phyloP scores from a whole-genome alignment of 106 monocot species.

The Acorus calamus region DNA sequence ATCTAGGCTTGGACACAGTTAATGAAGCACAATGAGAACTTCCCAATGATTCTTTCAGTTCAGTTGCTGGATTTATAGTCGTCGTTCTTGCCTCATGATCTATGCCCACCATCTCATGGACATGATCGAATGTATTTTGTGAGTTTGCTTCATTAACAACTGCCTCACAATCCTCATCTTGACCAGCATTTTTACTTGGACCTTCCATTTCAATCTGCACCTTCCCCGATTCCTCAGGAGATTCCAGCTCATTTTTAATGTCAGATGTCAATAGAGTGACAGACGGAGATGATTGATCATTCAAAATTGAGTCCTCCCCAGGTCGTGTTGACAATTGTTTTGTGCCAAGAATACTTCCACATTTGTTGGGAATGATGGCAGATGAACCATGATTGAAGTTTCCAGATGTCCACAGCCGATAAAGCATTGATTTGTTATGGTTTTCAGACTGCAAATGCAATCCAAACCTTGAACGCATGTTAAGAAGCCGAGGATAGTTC shows the following conservation, averaged over 20 bases:
- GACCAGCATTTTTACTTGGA: conserved; percentile 2
- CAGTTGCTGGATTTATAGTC: neutral
- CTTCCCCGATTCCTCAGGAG: neutral
- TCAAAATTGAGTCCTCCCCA: conserved; percentile 8
- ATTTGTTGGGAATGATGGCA: conserved; percentile 6
- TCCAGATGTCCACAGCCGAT: conserved; percentile 56
- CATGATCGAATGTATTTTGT: neutral
- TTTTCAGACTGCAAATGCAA: conserved; percentile 41
- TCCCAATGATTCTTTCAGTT: conserved; percentile 3
- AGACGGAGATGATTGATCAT: conserved; percentile 1
- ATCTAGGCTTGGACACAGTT: conserved; percentile 7
- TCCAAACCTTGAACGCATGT: conserved; percentile 35
- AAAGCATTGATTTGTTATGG: conserved; percentile 27
- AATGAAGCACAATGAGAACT: conserved; percentile 8
- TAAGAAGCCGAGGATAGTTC: conserved; percentile 22
- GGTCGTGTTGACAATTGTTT: conserved; percentile 3
- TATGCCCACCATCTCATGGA: neutral
- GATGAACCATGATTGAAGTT: conserved; percentile 22
- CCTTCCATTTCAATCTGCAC: conserved; percentile 3
- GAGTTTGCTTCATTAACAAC: neutral
- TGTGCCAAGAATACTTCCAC: conserved; percentile 12
- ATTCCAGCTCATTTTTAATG: conserved; percentile 1
- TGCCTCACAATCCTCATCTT: conserved; percentile 7
- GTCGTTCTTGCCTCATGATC: conserved; percentile 7
- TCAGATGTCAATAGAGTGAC: neutral